These are phyloP conservation scores for Camelina sativa DNA, from an alignment of 345 rosid genomes.

Conservation along the genomic window DNA sequence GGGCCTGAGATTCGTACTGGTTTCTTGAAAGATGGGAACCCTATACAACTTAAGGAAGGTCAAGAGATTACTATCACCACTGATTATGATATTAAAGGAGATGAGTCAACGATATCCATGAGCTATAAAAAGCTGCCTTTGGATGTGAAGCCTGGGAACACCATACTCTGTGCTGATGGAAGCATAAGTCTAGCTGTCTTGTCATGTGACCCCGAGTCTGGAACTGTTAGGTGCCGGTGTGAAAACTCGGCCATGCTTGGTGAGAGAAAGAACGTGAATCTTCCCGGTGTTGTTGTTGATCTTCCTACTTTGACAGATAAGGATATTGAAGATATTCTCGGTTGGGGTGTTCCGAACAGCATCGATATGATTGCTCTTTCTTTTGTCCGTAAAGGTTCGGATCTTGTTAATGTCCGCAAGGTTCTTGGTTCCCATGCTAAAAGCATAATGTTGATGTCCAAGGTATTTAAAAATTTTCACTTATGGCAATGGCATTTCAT, in stretches of 20 bases:
- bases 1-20: conserved; percentile 83
- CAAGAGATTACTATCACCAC: conserved; percentile 71
- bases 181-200: conserved; percentile 75
- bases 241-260: conserved; percentile 86
- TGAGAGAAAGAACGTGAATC: conserved; percentile 91
- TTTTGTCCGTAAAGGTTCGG: conserved; percentile 91
- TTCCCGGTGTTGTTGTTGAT: conserved; percentile 92
- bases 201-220: conserved; percentile 68
- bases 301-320: conserved; percentile 89
- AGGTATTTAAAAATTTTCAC: conserved; percentile 50
- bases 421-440: conserved; percentile 71
- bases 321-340: conserved; percentile 82
- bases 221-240: conserved; percentile 87
- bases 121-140: conserved; percentile 85
- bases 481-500: not conserved
- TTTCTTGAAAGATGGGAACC: conserved; percentile 65
- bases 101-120: conserved; percentile 74
- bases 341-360: conserved; percentile 84
- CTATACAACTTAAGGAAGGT: conserved; percentile 66
- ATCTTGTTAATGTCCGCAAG: conserved; percentile 83
- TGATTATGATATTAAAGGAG: conserved; percentile 76
- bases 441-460: conserved; percentile 77
- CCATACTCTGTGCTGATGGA: conserved; percentile 85
- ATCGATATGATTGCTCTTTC: conserved; percentile 94
- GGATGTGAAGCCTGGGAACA: conserved; percentile 77